Evolutionary conservation across 2,329 filamentous ascomycete species (phyloP).

Genomic region (Fusarium circinatum): DNA sequence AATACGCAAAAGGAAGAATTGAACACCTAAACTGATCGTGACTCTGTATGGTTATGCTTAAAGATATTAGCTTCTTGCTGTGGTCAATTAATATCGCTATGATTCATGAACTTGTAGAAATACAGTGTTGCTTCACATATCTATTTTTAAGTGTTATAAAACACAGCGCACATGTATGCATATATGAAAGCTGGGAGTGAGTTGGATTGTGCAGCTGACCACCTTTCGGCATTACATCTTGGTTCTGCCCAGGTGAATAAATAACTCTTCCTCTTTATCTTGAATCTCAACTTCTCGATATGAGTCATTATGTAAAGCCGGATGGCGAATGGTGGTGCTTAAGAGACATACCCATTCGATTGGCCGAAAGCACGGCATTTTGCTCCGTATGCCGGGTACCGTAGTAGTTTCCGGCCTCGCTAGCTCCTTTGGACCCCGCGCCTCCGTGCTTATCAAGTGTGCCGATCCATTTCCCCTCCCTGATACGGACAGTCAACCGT

Average conservation of each 20-base stretch:
- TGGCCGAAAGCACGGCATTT: not conserved
- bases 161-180: no score
- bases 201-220: no score
- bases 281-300: not conserved
- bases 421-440: not conserved
- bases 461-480: not conserved
- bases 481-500: not conserved
- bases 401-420: not conserved
- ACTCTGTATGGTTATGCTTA: rapidly evolving
- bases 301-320: no score
- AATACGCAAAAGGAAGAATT: not conserved
- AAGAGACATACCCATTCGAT: not conserved
- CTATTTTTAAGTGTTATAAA: no score
- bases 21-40: rapidly evolving
- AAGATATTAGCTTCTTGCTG: rapidly evolving
- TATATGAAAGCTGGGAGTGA: no score
- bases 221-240: no score
- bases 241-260: no score
- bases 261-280: rapidly evolving
- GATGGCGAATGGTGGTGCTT: not conserved
- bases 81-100: not conserved
- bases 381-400: not conserved
- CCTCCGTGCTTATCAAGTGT: not conserved
- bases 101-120: no score
- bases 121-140: no score